Base-by-base conservation (phyloP, 345 rosid species). In the Hibiscus tridactylites region DNA sequence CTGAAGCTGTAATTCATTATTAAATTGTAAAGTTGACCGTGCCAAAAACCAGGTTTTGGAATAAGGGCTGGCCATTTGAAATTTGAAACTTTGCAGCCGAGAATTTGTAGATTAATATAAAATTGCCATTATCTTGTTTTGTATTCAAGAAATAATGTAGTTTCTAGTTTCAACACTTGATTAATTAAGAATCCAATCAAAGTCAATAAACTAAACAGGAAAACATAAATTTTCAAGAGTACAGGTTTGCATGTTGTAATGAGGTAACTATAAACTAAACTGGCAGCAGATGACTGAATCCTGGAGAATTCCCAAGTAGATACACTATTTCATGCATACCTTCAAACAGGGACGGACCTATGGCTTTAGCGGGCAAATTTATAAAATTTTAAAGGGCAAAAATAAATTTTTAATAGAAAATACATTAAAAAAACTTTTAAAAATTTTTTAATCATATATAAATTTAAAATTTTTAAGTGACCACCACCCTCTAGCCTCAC, bases 1-100 rank as follows among this genome's bases (percentile, higher is more conserved):
- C n/a, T 15, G 21, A 31, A 29, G 61, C 13, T 33, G 8, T 35
- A 53, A 70, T 70, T 70, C 7, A 54, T 70, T 75, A 71, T 73
- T 75, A 69, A 44, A 65, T 44, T 57, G 16, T 63, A 77, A 68
- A 5, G 21, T 63, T 64, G 75, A 50, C 68, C 46, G 31, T 72
- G 63, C 79, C 65, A 70, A 72, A 77, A 72, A 65, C 79, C 72
- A 82, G 61, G 75, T 39, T 72, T 79, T 39, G 74, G 71, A 58
- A 73, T 54, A 67, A 61, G 79, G 50, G 71, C 73, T 77, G 13
- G 13, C 75, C 31, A 59, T 76, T 79, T 72, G 53, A 69, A 74
- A 71, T 28, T 80, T 46, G 12, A 73, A 62, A 49, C 70, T 70
- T 70, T 57, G 67, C 12, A 70, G 79, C 81, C 74, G 72, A 56